A percentile compares a stretch with the other conserved stretches of the same genome.
phyloP scores from a whole-genome alignment of 352 stramenopile genomes.

The Globisporangium abappressorium region DNA sequence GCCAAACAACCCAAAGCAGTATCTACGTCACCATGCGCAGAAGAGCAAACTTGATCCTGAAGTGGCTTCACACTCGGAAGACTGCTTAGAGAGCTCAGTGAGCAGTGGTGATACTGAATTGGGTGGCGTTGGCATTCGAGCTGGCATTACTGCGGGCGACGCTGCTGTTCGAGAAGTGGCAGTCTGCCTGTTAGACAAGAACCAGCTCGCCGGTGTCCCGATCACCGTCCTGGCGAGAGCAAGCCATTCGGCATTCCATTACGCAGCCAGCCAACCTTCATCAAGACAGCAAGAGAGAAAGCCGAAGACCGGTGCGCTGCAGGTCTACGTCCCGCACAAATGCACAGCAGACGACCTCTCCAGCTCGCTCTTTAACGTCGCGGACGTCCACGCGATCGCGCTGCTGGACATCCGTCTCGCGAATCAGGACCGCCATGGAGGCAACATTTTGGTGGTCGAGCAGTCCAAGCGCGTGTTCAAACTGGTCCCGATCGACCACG shows the following conservation, averaged over 20 bases:
- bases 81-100: neutral
- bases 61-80: neutral
- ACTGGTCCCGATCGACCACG: slow-evolving; percentile 77
- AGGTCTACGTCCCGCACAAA: slow-evolving; percentile 61
- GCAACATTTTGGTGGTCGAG: slow-evolving; percentile 64
- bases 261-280: neutral
- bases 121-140: slow-evolving; percentile 29
- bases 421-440: slow-evolving; percentile 79
- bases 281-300: neutral
- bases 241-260: slow-evolving; percentile 41
- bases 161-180: slow-evolving; percentile 55
- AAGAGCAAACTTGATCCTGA: neutral
- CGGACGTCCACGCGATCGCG: slow-evolving; percentile 67
- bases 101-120: neutral
- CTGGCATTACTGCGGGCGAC: slow-evolving; percentile 41
- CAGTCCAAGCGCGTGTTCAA: slow-evolving; percentile 25
- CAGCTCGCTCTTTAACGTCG: slow-evolving; percentile 32
- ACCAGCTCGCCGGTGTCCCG: slow-evolving; percentile 45
- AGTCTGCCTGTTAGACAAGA: slow-evolving; percentile 52
- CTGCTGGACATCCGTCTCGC: slow-evolving; percentile 77
- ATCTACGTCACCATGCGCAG: neutral
- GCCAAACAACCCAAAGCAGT: slow-evolving; percentile 57
- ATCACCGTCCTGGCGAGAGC: slow-evolving; percentile 35
- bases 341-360: slow-evolving; percentile 64
- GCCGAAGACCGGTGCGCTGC: slow-evolving; percentile 47